These are phyloP conservation scores for Lachnellula arida DNA, from an alignment of 2,329 filamentous ascomycete species.

Conservation along the genomic window DNA sequence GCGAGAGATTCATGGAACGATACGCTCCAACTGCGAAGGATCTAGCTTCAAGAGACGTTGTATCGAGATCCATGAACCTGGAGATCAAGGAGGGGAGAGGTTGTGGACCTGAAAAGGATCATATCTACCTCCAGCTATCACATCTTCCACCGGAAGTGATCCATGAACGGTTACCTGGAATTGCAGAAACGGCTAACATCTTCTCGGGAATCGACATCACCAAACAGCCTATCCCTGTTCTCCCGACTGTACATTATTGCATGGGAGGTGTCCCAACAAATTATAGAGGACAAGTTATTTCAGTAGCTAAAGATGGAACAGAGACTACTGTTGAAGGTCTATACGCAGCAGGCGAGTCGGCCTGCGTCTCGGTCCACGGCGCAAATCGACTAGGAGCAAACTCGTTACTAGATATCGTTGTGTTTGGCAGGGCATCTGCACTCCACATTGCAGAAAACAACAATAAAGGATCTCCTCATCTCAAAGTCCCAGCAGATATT, in stretches of 20 bases:
- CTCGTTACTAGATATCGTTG: constrained; percentile 44
- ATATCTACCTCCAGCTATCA: constrained; percentile 43
- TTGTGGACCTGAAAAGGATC: constrained; percentile 41
- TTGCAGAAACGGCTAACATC: constrained; percentile 46
- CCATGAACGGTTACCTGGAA: constrained; percentile 43
- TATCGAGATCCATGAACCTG: constrained; percentile 44
- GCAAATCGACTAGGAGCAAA: constrained; percentile 45
- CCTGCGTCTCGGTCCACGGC: constrained; percentile 45
- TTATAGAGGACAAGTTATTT: constrained; percentile 43
- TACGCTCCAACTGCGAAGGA: constrained; percentile 48
- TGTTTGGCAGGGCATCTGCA: constrained; percentile 52
- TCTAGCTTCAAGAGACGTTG: constrained; percentile 44
- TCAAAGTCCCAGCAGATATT: constrained; percentile 32
- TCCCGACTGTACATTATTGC: constrained; percentile 48
- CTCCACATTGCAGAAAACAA: constrained; percentile 78
- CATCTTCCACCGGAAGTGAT: constrained; percentile 44
- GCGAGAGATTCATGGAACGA: constrained; percentile 48
- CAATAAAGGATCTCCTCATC: constrained; percentile 37
- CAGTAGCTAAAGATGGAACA: constrained; percentile 34
- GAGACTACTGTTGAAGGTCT: constrained; percentile 41
- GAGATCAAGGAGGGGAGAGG: constrained; percentile 44
- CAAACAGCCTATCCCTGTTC: constrained; percentile 44
- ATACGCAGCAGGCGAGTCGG: constrained; percentile 45
- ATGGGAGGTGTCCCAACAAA: constrained; percentile 49
- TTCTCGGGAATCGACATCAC: constrained; percentile 47